Evolutionary conservation across 1,284 basidiomycete genomes (phyloP), one percentile per base, ranked within the genome.

Genomic region (Sanghuangporus baumii): DNA sequence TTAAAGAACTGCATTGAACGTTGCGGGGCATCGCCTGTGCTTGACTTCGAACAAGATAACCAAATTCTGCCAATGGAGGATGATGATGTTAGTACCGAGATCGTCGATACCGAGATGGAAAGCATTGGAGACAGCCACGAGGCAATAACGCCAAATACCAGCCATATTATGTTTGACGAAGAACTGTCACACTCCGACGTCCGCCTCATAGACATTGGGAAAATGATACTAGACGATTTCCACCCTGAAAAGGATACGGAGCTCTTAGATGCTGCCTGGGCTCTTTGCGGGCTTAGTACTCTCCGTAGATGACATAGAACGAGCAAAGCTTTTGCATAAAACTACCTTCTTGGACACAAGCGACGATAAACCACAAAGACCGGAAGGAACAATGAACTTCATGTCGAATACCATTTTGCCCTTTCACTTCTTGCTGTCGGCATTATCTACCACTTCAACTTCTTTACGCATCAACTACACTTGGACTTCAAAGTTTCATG

Each of bases 121-220:
- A 63, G 62, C 20, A 31, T 61, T 20, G 46, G 18, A 18, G 63
- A 65, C 20, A 59, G 48, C 37, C 63, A 65, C 40, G 63, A 65
- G 37, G 60, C 60, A 11, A 65, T 65, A 26, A 65, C 63, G 16
- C 63, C 63, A 9, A 37, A 61, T 37, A 41, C 54, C 16, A 65
- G 63, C 43, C 63, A 65, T 14, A 48, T 34, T 37, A 52, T 51
- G 47, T 38, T 40, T 8, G 18, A 23, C 12, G 34, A 37, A 31
- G 36, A 38, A 31, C 6, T 36, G 37, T 59, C 57, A 41, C 31
- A 48, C 36, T n/a, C 57, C 18, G 16, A 51, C 18, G 3, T 40
- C 14, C 47, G 4, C 37, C 31, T 8, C 12, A 14, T 23, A n/a
- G 48, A 12, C 34, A 12, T 20, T 7, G 38, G 38, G 16, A 51